Base-by-base conservation (phyloP, 2,329 filamentous ascomycete species). In the Amesomyces nigricolor region DNA sequence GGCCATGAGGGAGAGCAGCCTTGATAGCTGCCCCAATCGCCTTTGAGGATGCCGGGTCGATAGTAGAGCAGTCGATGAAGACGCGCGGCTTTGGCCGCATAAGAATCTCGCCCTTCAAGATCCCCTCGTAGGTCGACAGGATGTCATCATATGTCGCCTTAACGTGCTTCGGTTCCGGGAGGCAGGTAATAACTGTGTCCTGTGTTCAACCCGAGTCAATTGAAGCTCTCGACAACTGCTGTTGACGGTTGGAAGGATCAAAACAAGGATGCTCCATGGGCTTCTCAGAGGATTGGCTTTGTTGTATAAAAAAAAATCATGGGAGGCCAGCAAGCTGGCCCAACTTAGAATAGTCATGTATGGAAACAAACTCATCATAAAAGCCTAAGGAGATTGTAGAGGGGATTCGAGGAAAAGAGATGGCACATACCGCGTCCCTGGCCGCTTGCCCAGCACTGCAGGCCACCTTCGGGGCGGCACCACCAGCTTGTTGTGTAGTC, bases 11-110 rank as follows among this genome's bases (percentile, higher is more conserved):
- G 55, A 65, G 63, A 77, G 80, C 64, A 4, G 55, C 47, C 2
- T 71, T 59, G 1, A 95, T 85, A 22, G 80, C 78, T 58, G 83
- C 77, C 19, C 91, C 90, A 5, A 97, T 86, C 62, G 84, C 80
- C 39, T 83, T 83, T 1, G 91, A 96, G 2, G 91, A 89, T 32
- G 84, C 83, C 0, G 91, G 91, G 71, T 97, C 94, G 67, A 99
- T 97, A 14, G 94, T 99, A 3, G 92, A 97, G 71, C 88, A 92
- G 71, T 99, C 94, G 67, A 99, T 94, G 71, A 95, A 96, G 56
- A 96, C 74, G 39, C 91, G 85, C 56, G 86, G 75, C 49, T 78
- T 79, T 40, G 75, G 73, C 0, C 77, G 69, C 0, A 78, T 69
- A 2, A 75, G 63, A 1, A 76, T 70, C 1, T 73, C 68, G 2